phyloP scores from a whole-genome alignment of 805 yeast genomes.

The Nadsonia fulvescens region DNA sequence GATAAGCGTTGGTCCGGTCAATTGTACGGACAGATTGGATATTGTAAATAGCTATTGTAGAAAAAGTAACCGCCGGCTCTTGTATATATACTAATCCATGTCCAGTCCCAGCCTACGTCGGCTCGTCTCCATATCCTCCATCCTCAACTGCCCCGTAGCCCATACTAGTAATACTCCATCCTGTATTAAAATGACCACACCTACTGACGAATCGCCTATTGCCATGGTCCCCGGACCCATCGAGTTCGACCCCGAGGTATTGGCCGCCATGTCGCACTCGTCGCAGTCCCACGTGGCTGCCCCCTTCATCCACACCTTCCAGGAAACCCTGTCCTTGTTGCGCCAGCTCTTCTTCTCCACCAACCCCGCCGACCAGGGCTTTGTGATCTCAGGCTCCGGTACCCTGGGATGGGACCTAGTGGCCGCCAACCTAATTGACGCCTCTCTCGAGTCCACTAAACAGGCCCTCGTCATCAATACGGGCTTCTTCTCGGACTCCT shows the following conservation, averaged over 20 bases:
- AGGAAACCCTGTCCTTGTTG: slow-evolving; percentile 44
- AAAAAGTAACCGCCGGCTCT: too few species aligned
- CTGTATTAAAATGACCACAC: too few species aligned
- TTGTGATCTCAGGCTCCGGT: slow-evolving; percentile 79
- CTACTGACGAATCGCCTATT: too few species aligned
- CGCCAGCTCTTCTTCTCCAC: slow-evolving; percentile 60
- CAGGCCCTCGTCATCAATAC: slow-evolving; percentile 69
- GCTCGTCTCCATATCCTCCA: too few species aligned
- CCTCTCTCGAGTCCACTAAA: too few species aligned
- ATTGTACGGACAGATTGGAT: too few species aligned
- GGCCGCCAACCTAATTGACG: slow-evolving; percentile 52
- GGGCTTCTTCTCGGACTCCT: slow-evolving; percentile 72
- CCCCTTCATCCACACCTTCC: slow-evolving; percentile 61
- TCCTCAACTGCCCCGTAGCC: too few species aligned
- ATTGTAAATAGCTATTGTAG: too few species aligned
- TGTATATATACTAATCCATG: too few species aligned
- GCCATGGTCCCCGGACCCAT: slow-evolving; percentile 75
- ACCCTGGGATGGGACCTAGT: slow-evolving; percentile 90
- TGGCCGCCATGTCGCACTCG: slow-evolving; percentile 63
- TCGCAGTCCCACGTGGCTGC: slow-evolving; percentile 84
- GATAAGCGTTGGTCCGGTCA: too few species aligned
- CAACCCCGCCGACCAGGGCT: slow-evolving; percentile 52
- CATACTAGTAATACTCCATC: too few species aligned
- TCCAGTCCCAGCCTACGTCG: too few species aligned
- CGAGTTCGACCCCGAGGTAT: slow-evolving; percentile 64